Percentiles rank a stretch among this genome's conserved stretches.
Conservation (phyloP, 108 stramenopile genomes). For the Conticribra weissflogii region DNA sequence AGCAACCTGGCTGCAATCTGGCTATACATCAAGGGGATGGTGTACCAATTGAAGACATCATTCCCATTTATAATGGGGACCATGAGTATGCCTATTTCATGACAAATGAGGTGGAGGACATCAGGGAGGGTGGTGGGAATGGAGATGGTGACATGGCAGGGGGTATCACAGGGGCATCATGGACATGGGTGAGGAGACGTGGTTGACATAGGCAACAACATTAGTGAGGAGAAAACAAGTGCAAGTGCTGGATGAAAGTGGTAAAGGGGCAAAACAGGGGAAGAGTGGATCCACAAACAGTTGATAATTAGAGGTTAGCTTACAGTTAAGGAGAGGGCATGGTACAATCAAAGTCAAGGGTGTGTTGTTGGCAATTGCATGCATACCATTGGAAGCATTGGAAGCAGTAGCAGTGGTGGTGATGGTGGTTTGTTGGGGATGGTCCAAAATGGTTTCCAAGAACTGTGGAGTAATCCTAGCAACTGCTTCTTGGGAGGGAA, state of each 20-base stretch:
- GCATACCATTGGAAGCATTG: neutral
- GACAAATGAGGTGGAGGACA: slow-evolving; percentile 56
- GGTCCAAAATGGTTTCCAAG: slow-evolving; percentile 32
- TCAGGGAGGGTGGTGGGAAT: neutral
- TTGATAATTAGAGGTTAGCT: slow-evolving; percentile 23
- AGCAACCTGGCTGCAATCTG: slow-evolving; percentile 74
- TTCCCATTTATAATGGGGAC: slow-evolving; percentile 86
- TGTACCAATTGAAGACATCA: slow-evolving; percentile 74
- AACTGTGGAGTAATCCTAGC: slow-evolving; percentile 12
- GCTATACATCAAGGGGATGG: slow-evolving; percentile 67
- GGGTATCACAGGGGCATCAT: no score
- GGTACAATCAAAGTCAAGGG: slow-evolving; percentile 2
- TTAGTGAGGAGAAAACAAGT: no score
- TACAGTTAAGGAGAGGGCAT: slow-evolving; percentile 21
- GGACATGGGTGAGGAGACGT: no score
- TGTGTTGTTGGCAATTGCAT: no score
- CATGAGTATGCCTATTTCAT: slow-evolving; percentile 93
- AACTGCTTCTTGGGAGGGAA: neutral
- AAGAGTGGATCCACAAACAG: slow-evolving; percentile 34
- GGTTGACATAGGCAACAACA: no score
- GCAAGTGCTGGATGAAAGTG: no score
- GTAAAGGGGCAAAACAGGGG: slow-evolving; percentile 12
- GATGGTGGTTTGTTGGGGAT: slow-evolving; percentile 17
- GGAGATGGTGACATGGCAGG: no score
- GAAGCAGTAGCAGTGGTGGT: neutral